Evolutionary conservation across 2,329 filamentous ascomycete genomes (phyloP), one percentile per base, ranked within the genome.

Genomic region (Capronia americana): DNA sequence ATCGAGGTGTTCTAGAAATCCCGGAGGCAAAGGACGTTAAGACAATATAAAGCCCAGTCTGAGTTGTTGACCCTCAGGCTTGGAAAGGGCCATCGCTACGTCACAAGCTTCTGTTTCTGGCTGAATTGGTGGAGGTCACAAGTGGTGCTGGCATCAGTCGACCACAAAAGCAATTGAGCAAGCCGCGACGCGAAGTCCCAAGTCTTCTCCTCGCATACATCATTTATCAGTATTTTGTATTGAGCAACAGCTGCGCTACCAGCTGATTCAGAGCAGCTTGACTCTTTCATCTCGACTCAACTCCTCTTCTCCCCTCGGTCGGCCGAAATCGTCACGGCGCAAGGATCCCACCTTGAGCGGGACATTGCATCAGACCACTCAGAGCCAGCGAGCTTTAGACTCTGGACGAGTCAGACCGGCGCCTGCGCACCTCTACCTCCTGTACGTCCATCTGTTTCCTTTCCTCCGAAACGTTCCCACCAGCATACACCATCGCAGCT

Each of bases 371-470:
- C 58, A 61, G 58, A 28, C 58, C 58, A 61, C 46, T 61, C 46
- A 41, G 30, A 24, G 48, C 48, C 26, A 28, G 17, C 24, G 58
- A 44, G 24, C 50, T n/a, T 61, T 61, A 61, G 48, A 41, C 30
- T 34, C 58, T 54, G 12, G 46, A 61, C 58, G 48, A 61, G 60
- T 62, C 57, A 61, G 57, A 61, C 63, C 44, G 57, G 51, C 44
- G 53, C 55, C 57, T 61, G 32, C 55, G 24, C 41, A 26, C 24
- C 57, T 63, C 28, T 28, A 61, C 28, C n/a, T 20, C 48, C 50
- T 59, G 67, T 69, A 69, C 67, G 67, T 69, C 55, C 53, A 64
- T 53, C 58, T 64, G 44, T 66, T 70, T 72, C 70, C 69, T 70
- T 72, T 72, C 62, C 69, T 68, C 70, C 70, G 70, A 71, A 55